Evolutionary conservation across 805 yeast species (phyloP), one percentile per base, ranked within the genome.

Genomic region (Starmerella kuoi): DNA sequence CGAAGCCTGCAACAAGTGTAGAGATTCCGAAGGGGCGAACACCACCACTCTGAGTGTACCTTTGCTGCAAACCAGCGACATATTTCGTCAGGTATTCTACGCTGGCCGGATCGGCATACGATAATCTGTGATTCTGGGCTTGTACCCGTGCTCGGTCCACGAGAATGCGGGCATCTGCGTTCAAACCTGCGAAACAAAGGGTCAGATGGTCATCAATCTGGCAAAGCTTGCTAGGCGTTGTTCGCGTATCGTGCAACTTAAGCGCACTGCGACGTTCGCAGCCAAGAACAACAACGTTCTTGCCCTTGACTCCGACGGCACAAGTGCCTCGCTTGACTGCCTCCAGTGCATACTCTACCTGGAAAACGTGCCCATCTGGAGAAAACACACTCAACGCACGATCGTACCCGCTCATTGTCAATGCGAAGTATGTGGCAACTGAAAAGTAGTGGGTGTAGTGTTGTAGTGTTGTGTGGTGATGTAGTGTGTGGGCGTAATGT

Each of bases 391-490:
- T 87, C 56, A 88, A 74, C 44, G 98, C 98, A 73, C 97, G 77
- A 65, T 88, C 98, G 94, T 88, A 88, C 49, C 98, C 97, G 72
- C 95, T 84, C 98, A 88, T 88, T n/a, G n/a, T n/a, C n/a, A n/a
- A n/a, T n/a, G 28, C 14, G 12, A 25, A 14, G 12, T 25, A 25
- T 25, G 28, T 35, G 28, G 28, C 28, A 25, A 25, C 28, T 25
- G 28, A 25, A 25, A 30, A 23, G 44, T 26, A 30, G 27, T 18
- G n/a, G 41, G 23, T 39, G 31, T 22, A 26, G 38, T 27, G 35
- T 30, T 14, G 41, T 31, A 35, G 28, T 39, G 31, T 6, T 22
- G 15, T 24, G 18, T n/a, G n/a, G 31, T 17, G 28, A 11, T 25
- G 28, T 25, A 14, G 28, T 25, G n/a, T n/a, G n/a, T n/a, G n/a